Conservation (phyloP, 2,329 filamentous ascomycete genomes). For the Dactylellina drechsleri region DNA sequence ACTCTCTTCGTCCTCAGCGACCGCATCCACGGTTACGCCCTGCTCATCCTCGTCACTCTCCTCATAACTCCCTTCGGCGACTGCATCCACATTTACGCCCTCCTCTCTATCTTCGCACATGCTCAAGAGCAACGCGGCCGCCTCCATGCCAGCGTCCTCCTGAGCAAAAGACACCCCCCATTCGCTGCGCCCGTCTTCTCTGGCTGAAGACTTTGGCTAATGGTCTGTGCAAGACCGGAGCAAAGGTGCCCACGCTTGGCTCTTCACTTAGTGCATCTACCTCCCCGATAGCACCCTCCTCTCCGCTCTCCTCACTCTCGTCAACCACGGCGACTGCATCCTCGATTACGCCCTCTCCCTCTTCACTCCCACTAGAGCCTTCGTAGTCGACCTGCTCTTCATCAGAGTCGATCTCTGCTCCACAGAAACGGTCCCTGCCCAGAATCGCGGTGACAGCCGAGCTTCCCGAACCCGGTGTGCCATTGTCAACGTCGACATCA, state of each 20-base stretch:
- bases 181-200: background rate
- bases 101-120: background rate
- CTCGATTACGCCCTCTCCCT: background rate
- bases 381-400: slow-evolving; percentile 5
- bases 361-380: background rate
- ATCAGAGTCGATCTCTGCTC: slow-evolving; percentile 1
- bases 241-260: background rate
- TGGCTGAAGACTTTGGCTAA: too few relatives aligned
- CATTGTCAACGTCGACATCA: slow-evolving; percentile 3
- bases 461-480: background rate
- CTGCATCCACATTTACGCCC: background rate
- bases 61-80: background rate
- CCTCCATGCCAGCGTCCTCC: too few relatives aligned
- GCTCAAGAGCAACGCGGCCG: too few relatives aligned
- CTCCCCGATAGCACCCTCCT: slow-evolving; percentile 18
- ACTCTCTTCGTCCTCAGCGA: background rate
- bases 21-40: background rate
- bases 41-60: background rate
- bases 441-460: background rate
- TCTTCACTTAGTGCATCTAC: slow-evolving; percentile 10
- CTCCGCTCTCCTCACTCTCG: slow-evolving; percentile 5
- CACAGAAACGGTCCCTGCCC: background rate
- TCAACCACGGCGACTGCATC: background rate
- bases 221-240: too few relatives aligned
- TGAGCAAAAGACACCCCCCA: background rate